Evolutionary conservation across 116 monocot species (phyloP).

Genomic region (Cymodocea nodosa): DNA sequence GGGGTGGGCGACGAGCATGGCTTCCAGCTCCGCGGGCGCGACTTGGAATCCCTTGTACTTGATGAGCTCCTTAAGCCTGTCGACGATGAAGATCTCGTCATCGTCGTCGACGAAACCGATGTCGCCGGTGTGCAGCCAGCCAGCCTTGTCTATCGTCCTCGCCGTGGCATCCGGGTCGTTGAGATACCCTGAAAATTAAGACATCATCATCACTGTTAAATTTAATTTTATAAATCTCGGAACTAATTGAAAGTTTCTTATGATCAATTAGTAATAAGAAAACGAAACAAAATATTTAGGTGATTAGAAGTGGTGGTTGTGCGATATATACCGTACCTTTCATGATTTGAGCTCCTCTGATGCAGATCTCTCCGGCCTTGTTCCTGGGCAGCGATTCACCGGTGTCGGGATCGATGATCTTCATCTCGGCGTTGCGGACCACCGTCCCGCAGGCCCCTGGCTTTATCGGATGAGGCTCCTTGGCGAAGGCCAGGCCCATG

Average conservation of each 20-base stretch:
- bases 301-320: too few relatives aligned
- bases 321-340: constrained; percentile 25
- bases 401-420: constrained; percentile 36
- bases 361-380: constrained; percentile 44
- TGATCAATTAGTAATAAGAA: too few relatives aligned
- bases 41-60: constrained; percentile 30
- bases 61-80: constrained; percentile 25
- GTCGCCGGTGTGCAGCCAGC: constrained; percentile 25
- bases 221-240: too few relatives aligned
- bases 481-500: constrained; percentile 46
- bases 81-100: constrained; percentile 25
- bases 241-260: too few relatives aligned
- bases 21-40: constrained; percentile 19
- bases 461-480: constrained; percentile 28
- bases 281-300: too few relatives aligned
- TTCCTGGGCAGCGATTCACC: constrained; percentile 29
- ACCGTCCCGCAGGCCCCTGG: constrained; percentile 47
- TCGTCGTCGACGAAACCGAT: constrained; percentile 18
- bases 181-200: constrained; percentile 10
- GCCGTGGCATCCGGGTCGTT: constrained; percentile 19
- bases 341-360: constrained; percentile 44
- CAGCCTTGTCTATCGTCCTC: constrained; percentile 13
- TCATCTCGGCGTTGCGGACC: constrained; percentile 43
- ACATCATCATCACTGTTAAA: too few relatives aligned
- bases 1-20: constrained; percentile 17